Percentiles rank a stretch among this genome's conserved stretches.
Conservation (phyloP, 257 asterid genomes). For the Lithospermum erythrorhizon region DNA sequence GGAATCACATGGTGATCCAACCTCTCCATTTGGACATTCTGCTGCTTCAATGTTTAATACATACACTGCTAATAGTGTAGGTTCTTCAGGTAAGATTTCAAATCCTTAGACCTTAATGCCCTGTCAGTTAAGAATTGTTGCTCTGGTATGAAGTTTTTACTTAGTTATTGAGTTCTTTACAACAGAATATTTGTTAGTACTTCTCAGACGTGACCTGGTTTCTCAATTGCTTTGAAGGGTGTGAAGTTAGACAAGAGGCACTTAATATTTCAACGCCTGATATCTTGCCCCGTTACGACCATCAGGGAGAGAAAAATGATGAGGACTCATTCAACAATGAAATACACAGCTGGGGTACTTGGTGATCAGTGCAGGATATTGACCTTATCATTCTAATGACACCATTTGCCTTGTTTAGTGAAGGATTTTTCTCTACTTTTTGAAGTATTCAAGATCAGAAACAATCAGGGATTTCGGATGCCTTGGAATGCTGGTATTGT, state of each 20-base stretch:
- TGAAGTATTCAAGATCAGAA: constrained; percentile 4
- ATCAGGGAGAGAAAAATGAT: constrained; percentile 19
- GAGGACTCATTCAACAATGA: constrained; percentile 18
- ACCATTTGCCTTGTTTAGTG: constrained; percentile 10
- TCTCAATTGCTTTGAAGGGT: constrained; percentile 30
- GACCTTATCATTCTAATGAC: constrained; percentile 11
- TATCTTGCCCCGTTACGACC: constrained; percentile 32
- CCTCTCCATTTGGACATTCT: constrained; percentile 45
- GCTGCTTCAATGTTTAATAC: constrained; percentile 41
- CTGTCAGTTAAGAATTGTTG: constrained; percentile 29
- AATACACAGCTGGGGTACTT: constrained; percentile 30
- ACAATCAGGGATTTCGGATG: constrained; percentile 2
- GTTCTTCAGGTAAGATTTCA: constrained; percentile 38
- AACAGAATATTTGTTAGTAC: background rate
- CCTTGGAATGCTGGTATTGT: constrained; percentile 10
- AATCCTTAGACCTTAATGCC: constrained; percentile 15
- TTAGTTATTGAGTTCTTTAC: background rate
- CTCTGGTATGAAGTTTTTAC: background rate
- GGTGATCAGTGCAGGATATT: constrained; percentile 25
- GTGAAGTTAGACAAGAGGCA: constrained; percentile 27
- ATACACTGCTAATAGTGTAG: constrained; percentile 34
- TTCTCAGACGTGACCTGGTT: constrained; percentile 7
- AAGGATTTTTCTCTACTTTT: constrained; percentile 7
- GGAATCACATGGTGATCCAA: constrained; percentile 36
- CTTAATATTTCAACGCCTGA: constrained; percentile 40